phyloP scores from a whole-genome alignment of 2,329 filamentous ascomycete species.

The Clarireedia paspali region DNA sequence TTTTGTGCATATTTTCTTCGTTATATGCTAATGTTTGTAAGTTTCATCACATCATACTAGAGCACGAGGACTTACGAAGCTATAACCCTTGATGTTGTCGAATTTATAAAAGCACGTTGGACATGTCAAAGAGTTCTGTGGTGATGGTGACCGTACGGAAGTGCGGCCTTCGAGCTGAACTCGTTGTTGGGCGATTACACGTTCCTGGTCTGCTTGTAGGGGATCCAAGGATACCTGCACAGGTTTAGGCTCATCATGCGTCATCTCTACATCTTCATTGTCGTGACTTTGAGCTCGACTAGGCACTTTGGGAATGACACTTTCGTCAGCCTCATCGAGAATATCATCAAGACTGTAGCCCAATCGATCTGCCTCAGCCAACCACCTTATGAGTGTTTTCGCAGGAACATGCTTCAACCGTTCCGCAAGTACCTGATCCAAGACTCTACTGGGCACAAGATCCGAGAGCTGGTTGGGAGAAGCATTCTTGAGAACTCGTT shows the following conservation, averaged over 20 bases:
- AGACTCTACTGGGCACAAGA: constrained; percentile 12
- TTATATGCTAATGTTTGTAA: constrained; percentile 8
- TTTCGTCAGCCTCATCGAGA: constrained; percentile 21
- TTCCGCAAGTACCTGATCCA: constrained; percentile 16
- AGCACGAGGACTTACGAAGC: constrained; percentile 2
- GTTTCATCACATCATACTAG: not conserved
- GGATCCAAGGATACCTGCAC: constrained; percentile 1
- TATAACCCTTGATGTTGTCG: constrained; percentile 2
- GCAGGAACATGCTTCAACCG: constrained; percentile 19
- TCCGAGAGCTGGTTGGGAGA: constrained; percentile 12
- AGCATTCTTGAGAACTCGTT: constrained; percentile 13
- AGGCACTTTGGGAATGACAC: constrained; percentile 13
- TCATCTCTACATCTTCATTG: not conserved
- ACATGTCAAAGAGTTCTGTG: not conserved
- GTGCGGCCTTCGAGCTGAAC: not conserved
- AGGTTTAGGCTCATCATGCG: not conserved
- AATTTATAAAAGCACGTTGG: constrained; percentile 2
- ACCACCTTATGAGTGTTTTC: constrained; percentile 20
- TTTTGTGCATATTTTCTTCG: constrained; percentile 12
- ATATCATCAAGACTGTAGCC: constrained; percentile 25
- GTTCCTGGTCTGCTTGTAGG: constrained; percentile 10
- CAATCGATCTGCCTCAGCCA: constrained; percentile 21
- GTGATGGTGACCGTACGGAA: not conserved
- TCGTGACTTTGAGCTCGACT: constrained; percentile 1
- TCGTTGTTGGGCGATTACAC: not conserved